A percentile compares a stretch with the other conserved stretches of the same genome.
Conservation (phyloP, 2,329 filamentous ascomycete species). For the Colletotrichum sp. region DNA sequence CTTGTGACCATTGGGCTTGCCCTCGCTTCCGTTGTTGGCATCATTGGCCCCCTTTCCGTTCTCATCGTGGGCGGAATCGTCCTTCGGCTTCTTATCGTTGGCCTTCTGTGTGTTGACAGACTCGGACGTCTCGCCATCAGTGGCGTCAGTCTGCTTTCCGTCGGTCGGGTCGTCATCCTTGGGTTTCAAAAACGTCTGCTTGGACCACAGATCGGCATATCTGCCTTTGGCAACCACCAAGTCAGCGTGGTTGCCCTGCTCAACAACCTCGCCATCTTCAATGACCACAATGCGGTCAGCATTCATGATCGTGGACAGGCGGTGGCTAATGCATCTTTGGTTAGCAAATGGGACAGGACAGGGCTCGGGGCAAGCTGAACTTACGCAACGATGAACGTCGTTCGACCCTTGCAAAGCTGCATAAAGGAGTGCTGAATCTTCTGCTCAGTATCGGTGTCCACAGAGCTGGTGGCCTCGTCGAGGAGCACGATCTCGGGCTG, state of each 20-base stretch:
- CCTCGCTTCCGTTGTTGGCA: conserved; percentile 19
- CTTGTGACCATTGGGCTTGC: conserved; percentile 36
- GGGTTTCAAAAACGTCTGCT: conserved; percentile 60
- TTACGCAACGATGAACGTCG: conserved; percentile 70
- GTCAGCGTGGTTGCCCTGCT: conserved; percentile 65
- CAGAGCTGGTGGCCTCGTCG: conserved; percentile 80
- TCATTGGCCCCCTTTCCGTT: not conserved
- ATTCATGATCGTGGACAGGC: conserved; percentile 74
- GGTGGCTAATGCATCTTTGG: conserved; percentile 50
- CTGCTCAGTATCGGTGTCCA: conserved; percentile 73
- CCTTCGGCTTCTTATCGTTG: conserved; percentile 30
- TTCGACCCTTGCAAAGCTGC: conserved; percentile 63
- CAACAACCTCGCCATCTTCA: conserved; percentile 65
- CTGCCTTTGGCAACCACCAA: conserved; percentile 63
- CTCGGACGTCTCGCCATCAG: conserved; percentile 42
- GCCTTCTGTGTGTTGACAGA: conserved; percentile 33
- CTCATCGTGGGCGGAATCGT: conserved; percentile 26
- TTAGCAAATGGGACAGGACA: not conserved
- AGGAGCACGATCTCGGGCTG: conserved; percentile 77
- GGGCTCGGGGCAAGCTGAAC: conserved; percentile 26
- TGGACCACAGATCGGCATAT: conserved; percentile 70
- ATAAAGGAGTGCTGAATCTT: conserved; percentile 68
- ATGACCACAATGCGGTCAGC: conserved; percentile 72
- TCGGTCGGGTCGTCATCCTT: conserved; percentile 36
- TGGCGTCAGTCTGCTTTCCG: conserved; percentile 22